Base-by-base conservation (phyloP, 108 stramenopile genomes). In the Ochromonas danica region DNA sequence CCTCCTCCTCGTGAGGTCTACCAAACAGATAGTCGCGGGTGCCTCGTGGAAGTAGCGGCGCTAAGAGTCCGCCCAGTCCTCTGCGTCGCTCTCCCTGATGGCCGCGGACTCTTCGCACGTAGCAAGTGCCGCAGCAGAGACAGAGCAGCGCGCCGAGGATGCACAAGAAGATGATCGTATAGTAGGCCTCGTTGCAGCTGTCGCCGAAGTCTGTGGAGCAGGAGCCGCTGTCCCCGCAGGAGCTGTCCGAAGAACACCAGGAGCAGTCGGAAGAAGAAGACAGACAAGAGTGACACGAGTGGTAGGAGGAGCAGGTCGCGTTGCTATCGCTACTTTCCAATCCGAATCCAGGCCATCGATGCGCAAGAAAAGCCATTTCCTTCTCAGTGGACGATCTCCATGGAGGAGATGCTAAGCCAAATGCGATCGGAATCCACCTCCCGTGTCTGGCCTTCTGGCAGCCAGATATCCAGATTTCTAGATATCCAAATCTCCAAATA, bases 101-200 rank as follows among this genome's bases (percentile, higher is more conserved):
- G 43, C 40, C n/a, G 31, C 41, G 10, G 27, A 10, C 6, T 60
- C 40, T 27, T 36, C 72, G 36, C 43, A 27, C 6, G 22, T 57
- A 57, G 40, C 72, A 75, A 6, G 72, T 57, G 51, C 40, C 72
- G 31, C 40, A 42, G 51, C 72, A 75, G 14, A 75, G 25, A 75
- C 43, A 75, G 27, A 39, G 6, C 72, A 75, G 6, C 14, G 40
- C n/a, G 25, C 3, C 28, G 31, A 75, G 45, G 10, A 75, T 6
- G n/a, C 6, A 6, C 27, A 75, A 3, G 38, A 75, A 75, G 43
- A 75, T 75, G 28, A 60, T 75, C 40, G 51, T 75, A 36, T 42
- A 75, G 40, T 42, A 75, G 10, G 72, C 6, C 3, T 45, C 43
- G 3, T 27, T 3, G 38, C 72, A 75, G 36, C 40, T 36, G n/a